These are phyloP conservation scores for Paramecium octaurelia DNA, from an alignment of 73 alveolate genomes.

Conservation along the genomic window DNA sequence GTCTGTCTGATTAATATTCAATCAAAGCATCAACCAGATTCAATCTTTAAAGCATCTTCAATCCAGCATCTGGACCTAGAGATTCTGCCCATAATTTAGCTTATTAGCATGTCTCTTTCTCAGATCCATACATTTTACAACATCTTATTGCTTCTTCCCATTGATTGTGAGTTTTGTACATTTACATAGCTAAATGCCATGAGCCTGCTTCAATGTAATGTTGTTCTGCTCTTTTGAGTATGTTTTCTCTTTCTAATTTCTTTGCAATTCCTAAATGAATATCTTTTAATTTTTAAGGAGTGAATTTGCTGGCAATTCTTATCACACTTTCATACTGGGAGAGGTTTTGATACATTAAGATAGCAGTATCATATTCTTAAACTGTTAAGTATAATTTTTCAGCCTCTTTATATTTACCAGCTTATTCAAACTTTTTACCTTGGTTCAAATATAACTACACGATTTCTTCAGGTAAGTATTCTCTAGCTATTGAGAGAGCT, in stretches of 20 bases:
- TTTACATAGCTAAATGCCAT: constrained; percentile 96
- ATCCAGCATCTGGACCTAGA: constrained; percentile 94
- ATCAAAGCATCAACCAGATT: constrained; percentile 98
- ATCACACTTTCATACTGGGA: constrained; percentile 98
- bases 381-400: constrained; percentile 98
- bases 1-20: constrained; percentile 94
- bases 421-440: constrained; percentile 95
- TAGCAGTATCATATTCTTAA: constrained; percentile 98
- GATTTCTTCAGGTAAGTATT: constrained; percentile 92
- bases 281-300: constrained; percentile 93
- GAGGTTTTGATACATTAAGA: constrained; percentile 92
- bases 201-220: constrained; percentile 97
- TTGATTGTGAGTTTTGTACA: constrained; percentile 93
- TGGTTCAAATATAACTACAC: constrained; percentile 88
- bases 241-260: constrained; percentile 95
- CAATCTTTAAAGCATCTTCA: constrained; percentile 85
- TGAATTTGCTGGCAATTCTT: constrained; percentile 96
- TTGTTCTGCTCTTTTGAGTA: constrained; percentile 97
- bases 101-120: constrained; percentile 94
- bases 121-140: constrained; percentile 96
- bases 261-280: constrained; percentile 95
- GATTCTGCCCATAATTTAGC: constrained; percentile 98
- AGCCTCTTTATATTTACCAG: constrained; percentile 94
- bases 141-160: constrained; percentile 99
- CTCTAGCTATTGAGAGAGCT: constrained; percentile 93